A percentile compares a stretch with the other conserved stretches of the same genome.
phyloP scores from a whole-genome alignment of 2,329 filamentous ascomycete genomes.

The Pyricularia sp. region DNA sequence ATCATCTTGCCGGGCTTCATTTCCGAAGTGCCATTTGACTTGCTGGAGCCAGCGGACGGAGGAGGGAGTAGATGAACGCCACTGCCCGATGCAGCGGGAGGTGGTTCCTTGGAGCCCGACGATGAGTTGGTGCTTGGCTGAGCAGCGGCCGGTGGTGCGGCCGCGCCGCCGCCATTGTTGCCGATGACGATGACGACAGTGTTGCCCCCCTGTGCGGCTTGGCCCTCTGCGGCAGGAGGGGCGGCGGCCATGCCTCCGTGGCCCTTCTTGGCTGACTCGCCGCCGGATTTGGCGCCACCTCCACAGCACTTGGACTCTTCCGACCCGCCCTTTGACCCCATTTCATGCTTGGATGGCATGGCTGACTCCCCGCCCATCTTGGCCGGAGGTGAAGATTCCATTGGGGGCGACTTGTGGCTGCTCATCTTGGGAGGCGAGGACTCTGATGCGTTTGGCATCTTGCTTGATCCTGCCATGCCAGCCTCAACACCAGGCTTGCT shows the following conservation, averaged over 20 bases:
- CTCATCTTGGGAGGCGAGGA: too few relatives aligned
- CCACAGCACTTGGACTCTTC: too few relatives aligned
- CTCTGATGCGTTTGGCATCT: too few relatives aligned
- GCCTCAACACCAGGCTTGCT: too few relatives aligned
- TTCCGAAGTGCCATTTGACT: not conserved
- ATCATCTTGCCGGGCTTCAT: too few relatives aligned
- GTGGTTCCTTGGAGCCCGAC: not conserved
- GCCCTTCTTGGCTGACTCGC: not conserved
- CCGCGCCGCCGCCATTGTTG: not conserved
- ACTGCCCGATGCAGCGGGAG: not conserved
- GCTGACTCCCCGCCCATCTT: too few relatives aligned
- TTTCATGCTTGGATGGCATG: too few relatives aligned
- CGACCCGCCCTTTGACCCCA: too few relatives aligned
- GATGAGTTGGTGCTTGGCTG: not conserved
- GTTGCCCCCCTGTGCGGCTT: not conserved
- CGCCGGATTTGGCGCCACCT: not conserved
- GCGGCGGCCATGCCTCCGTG: too few relatives aligned
- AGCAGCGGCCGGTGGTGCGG: not conserved
- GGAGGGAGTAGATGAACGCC: not conserved
- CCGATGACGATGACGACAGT: not conserved
- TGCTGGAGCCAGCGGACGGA: not conserved
- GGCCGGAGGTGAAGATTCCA: too few relatives aligned
- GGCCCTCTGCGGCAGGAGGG: not conserved
- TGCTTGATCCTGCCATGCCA: too few relatives aligned
- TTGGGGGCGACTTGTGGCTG: too few relatives aligned